Percentiles rank a stretch among this genome's conserved stretches.
Conservation (phyloP, 2,329 filamentous ascomycete genomes). For the Trichophyton equinum region DNA sequence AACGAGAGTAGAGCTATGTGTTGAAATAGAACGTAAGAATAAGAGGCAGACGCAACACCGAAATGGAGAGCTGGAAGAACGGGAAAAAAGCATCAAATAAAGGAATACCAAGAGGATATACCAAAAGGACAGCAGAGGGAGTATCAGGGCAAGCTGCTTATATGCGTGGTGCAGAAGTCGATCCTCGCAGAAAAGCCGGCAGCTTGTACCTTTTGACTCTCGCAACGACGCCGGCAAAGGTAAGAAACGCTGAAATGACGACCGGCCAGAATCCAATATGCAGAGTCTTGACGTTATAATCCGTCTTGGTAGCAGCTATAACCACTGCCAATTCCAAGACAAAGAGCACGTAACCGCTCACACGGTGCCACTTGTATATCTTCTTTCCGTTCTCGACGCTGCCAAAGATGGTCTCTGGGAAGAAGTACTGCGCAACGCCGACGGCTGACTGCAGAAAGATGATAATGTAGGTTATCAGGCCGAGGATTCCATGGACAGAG, state of each 20-base stretch:
- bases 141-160: background rate
- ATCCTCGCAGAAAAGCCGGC: background rate
- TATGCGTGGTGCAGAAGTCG: background rate
- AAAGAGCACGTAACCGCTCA: conserved; percentile 61
- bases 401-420: conserved; percentile 57
- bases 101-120: background rate
- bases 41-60: background rate
- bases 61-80: background rate
- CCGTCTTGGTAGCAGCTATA: conserved; percentile 60
- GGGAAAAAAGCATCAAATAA: background rate
- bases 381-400: conserved; percentile 66
- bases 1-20: no score
- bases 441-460: conserved; percentile 62
- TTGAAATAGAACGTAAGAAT: no score
- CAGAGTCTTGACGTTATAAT: conserved; percentile 56
- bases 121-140: no score
- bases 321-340: conserved; percentile 62
- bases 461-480: conserved; percentile 59
- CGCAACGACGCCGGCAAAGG: conserved; percentile 60
- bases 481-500: conserved; percentile 69
- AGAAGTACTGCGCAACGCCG: conserved; percentile 71
- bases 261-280: conserved; percentile 67
- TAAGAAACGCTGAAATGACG: conserved; percentile 50
- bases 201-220: conserved; percentile 75
- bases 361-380: conserved; percentile 82